A percentile compares a stretch with the other conserved stretches of the same genome.
phyloP scores from a whole-genome alignment of 495 filamentous ascomycete species.

The Trichodelitschia bisporula region DNA sequence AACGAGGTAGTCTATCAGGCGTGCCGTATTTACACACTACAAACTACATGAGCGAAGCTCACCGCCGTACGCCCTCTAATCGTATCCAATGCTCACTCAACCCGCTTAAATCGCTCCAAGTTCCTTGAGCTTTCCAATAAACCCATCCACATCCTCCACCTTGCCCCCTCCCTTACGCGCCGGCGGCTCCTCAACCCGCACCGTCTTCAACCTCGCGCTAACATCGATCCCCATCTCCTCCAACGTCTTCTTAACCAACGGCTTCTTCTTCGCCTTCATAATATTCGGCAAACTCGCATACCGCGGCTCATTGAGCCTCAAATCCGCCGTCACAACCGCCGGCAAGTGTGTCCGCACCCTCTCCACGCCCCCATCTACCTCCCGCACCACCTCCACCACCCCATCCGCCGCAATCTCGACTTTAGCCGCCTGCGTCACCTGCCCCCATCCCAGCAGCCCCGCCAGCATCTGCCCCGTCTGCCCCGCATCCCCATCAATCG shows the following conservation, averaged over 20 bases:
- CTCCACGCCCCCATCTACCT: conserved; percentile 91
- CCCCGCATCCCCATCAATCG: conserved; percentile 82
- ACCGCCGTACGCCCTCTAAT: too few species aligned
- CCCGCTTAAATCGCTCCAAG: conserved; percentile 55
- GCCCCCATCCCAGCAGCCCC: conserved; percentile 70
- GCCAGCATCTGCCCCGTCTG: conserved; percentile 99
- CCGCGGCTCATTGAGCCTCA: conserved; percentile 81
- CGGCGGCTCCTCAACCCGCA: conserved; percentile 67
- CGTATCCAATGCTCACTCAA: too few species aligned
- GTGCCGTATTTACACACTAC: too few species aligned
- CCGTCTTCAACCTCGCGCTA: conserved; percentile 52
- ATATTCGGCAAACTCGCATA: conserved; percentile 95
- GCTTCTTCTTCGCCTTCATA: conserved; percentile 99
- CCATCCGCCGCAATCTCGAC: conserved; percentile 41
- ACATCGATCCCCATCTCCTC: conserved; percentile 56
- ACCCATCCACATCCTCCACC: conserved; percentile 86
- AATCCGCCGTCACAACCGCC: conserved; percentile 81
- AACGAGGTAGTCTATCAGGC: too few species aligned
- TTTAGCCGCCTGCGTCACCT: conserved; percentile 78
- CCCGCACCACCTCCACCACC: conserved; percentile 51
- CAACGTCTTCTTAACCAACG: conserved; percentile 69
- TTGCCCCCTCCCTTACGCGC: conserved; percentile 80
- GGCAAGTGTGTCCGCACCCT: conserved; percentile 65
- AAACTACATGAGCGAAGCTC: too few species aligned
- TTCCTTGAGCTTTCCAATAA: conserved; percentile 84